phyloP scores from a whole-genome alignment of 805 yeast species.

The Novakomyces olei region DNA sequence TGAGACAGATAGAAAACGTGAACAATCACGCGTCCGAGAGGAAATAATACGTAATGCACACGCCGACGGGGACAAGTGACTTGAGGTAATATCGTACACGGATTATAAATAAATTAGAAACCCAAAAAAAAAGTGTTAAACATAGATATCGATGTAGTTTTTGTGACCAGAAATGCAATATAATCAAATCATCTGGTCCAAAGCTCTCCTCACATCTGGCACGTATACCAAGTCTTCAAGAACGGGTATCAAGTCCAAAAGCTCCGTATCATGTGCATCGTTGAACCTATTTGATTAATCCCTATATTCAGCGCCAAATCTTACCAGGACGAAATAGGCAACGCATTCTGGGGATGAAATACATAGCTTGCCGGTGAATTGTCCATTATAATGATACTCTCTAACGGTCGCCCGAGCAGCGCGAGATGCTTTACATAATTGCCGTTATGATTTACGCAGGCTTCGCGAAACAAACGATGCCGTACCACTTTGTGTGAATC shows the following conservation, averaged over 20 bases:
- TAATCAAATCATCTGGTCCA: no score
- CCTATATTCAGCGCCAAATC: no score
- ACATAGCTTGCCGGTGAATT: constrained; percentile 97
- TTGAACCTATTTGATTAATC: no score
- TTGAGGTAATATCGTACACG: no score
- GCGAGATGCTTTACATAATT: constrained; percentile 84
- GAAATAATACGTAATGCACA: no score
- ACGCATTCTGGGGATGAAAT: constrained; percentile 93
- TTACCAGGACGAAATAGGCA: constrained; percentile 95
- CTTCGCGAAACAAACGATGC: constrained; percentile 82
- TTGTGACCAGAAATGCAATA: no score
- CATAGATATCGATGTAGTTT: no score
- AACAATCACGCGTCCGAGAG: no score
- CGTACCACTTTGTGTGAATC: constrained; percentile 59
- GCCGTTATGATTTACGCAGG: constrained; percentile 84
- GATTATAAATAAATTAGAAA: no score
- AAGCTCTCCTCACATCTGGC: constrained; percentile 63
- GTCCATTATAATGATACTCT: constrained; percentile 73
- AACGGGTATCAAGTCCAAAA: constrained; percentile 74
- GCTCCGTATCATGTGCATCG: constrained; percentile 90
- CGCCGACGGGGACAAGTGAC: no score
- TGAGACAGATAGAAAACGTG: no score
- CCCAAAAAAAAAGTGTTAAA: no score
- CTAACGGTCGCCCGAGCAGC: constrained; percentile 79
- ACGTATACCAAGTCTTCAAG: constrained; percentile 69